These are phyloP conservation scores for Pseudognaphalium luteoalbum DNA, from an alignment of 129 eudicot species.

Conservation along the genomic window DNA sequence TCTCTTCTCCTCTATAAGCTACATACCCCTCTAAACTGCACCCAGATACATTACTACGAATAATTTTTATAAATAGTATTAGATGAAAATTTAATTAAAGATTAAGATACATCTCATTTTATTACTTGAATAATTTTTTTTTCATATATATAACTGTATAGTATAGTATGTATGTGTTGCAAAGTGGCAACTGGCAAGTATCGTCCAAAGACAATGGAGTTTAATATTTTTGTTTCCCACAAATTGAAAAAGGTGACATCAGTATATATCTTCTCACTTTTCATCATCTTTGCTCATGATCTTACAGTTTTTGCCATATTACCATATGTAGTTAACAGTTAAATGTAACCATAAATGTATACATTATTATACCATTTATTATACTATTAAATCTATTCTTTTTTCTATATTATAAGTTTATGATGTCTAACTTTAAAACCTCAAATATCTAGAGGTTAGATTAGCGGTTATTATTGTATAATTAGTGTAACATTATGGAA, in stretches of 20 bases:
- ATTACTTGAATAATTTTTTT: too few relatives aligned
- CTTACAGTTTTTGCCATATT: neutral
- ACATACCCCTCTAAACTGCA: too few relatives aligned
- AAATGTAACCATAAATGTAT: neutral
- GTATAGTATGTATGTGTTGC: neutral
- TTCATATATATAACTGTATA: neutral
- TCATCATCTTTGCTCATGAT: neutral
- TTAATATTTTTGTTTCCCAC: constrained; percentile 18
- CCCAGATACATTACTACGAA: too few relatives aligned
- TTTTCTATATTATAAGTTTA: neutral
- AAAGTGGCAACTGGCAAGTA: constrained; percentile 24
- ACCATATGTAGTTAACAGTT: neutral
- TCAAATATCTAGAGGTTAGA: too few relatives aligned
- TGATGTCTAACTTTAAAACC: neutral
- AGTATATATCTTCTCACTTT: constrained; percentile 16
- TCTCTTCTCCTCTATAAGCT: too few relatives aligned
- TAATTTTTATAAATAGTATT: too few relatives aligned
- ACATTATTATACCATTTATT: too few relatives aligned
- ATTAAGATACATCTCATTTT: too few relatives aligned
- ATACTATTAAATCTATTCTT: neutral
- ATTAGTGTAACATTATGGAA: too few relatives aligned
- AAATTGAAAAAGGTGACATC: constrained; percentile 24
- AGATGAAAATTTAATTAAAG: too few relatives aligned
- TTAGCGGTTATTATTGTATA: too few relatives aligned
- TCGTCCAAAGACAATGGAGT: constrained; percentile 7